Percentiles rank a stretch among this genome's conserved stretches.
These are phyloP conservation scores for Globisporangium carolinianum DNA, from an alignment of 352 stramenopile genomes.

Conservation along the genomic window DNA sequence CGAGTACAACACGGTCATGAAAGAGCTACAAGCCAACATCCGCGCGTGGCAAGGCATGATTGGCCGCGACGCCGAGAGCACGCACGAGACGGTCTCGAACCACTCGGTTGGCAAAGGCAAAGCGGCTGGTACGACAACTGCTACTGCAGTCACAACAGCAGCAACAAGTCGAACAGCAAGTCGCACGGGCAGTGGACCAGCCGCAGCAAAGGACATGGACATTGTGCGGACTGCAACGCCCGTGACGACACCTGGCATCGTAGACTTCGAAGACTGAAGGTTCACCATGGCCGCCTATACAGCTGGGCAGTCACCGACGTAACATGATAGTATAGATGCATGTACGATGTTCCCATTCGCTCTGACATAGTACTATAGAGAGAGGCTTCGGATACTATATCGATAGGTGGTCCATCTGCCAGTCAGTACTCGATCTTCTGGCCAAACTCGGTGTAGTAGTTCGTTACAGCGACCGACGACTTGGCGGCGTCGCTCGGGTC, in stretches of 20 bases:
- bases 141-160: no score
- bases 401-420: neutral
- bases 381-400: no score
- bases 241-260: neutral
- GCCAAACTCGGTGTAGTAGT: slow-evolving; percentile 82
- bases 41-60: slow-evolving; percentile 42
- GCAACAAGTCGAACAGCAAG: neutral
- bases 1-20: slow-evolving; percentile 46
- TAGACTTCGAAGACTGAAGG: slow-evolving; percentile 4
- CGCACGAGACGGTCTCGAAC: slow-evolving; percentile 22
- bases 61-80: slow-evolving; percentile 17
- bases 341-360: no score
- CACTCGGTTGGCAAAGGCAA: slow-evolving; percentile 16
- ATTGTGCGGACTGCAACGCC: neutral
- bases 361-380: no score
- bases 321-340: no score
- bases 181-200: neutral
- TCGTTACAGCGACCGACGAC: slow-evolving; percentile 60
- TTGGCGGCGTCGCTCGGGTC: slow-evolving; percentile 53
- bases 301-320: no score
- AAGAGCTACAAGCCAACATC: slow-evolving; percentile 45
- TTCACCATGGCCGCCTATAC: no score
- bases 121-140: neutral
- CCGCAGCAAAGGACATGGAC: slow-evolving; percentile 1
- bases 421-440: slow-evolving; percentile 25